These are phyloP conservation scores for Alternaria sp. DNA, from an alignment of 2,329 filamentous ascomycete species.

Conservation along the genomic window DNA sequence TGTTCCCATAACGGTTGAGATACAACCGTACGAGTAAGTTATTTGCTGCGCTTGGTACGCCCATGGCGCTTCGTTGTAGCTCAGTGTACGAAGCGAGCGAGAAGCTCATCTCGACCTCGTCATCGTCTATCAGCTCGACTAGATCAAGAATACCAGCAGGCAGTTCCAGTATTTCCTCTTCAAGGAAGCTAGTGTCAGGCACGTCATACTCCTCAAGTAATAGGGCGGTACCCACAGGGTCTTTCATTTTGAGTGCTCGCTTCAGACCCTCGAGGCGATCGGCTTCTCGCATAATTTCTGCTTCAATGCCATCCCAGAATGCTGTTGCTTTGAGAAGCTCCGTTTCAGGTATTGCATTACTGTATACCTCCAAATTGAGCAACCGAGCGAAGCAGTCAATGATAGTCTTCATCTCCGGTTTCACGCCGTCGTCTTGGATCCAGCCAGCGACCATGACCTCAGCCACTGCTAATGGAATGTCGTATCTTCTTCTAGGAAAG, in stretches of 20 bases:
- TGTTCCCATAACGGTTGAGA: slow-evolving; percentile 14
- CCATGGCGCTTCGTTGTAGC: slow-evolving; percentile 39
- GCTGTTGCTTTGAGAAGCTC: slow-evolving; percentile 27
- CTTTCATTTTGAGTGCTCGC: slow-evolving; percentile 34
- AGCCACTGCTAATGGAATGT: slow-evolving; percentile 27
- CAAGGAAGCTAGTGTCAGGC: slow-evolving; percentile 33
- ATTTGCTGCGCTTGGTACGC: slow-evolving; percentile 30
- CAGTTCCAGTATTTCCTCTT: slow-evolving; percentile 38
- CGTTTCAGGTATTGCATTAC: slow-evolving; percentile 8
- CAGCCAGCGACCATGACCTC: slow-evolving; percentile 41
- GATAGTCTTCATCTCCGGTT: slow-evolving; percentile 20
- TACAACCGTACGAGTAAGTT: slow-evolving; percentile 37
- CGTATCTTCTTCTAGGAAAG: background rate
- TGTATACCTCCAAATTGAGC: slow-evolving; percentile 26
- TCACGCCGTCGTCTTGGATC: slow-evolving; percentile 27
- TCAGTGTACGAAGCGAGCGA: slow-evolving; percentile 31
- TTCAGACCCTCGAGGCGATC: slow-evolving; percentile 31
- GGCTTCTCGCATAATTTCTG: slow-evolving; percentile 36
- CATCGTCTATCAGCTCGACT: slow-evolving; percentile 35
- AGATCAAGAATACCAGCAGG: slow-evolving; percentile 33
- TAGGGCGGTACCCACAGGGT: slow-evolving; percentile 37
- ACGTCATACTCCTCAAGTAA: slow-evolving; percentile 37
- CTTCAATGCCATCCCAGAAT: slow-evolving; percentile 33
- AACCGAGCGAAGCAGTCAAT: slow-evolving; percentile 33
- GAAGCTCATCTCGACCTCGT: slow-evolving; percentile 43